Percentiles rank a stretch among this genome's conserved stretches.
phyloP scores from a whole-genome alignment of 2,329 filamentous ascomycete species.

The Colletotrichum phormii region DNA sequence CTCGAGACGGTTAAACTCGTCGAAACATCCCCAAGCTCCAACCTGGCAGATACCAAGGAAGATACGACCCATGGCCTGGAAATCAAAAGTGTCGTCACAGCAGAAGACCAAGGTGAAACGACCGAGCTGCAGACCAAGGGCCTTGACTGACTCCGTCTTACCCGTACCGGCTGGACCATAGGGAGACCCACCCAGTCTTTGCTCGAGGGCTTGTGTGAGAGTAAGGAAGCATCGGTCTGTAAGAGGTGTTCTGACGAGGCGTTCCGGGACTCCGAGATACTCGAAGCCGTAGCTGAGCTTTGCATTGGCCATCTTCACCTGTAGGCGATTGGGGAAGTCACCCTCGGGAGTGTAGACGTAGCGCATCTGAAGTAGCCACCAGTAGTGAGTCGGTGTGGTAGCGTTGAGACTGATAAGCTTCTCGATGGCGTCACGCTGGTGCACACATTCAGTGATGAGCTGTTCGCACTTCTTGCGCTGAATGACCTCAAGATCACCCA shows the following conservation, averaged over 20 bases:
- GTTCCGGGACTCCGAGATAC: constrained; percentile 95
- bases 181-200: constrained; percentile 94
- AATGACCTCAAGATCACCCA: constrained; percentile 88
- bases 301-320: constrained; percentile 97
- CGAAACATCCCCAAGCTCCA: constrained; percentile 99
- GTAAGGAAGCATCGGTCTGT: constrained; percentile 99
- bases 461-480: constrained; percentile 97
- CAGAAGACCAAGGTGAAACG: constrained; percentile 99
- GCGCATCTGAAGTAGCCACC: constrained; percentile 97
- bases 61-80: constrained; percentile 99
- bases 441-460: constrained; percentile 98
- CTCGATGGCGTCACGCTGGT: constrained; percentile 93
- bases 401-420: constrained; percentile 84
- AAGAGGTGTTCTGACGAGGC: constrained; percentile 94
- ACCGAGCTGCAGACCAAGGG: constrained; percentile 93
- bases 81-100: constrained; percentile 99
- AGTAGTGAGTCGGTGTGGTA: constrained; percentile 80
- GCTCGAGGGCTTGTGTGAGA: constrained; percentile 93
- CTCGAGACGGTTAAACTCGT: constrained; percentile 99
- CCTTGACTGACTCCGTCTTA: constrained; percentile 99
- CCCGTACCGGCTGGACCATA: constrained; percentile 98
- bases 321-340: constrained; percentile 84
- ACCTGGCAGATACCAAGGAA: constrained; percentile 99
- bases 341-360: constrained; percentile 88
- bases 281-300: constrained; percentile 97